These are phyloP conservation scores for Scedosporium minutisporum DNA, from an alignment of 2,329 filamentous ascomycete genomes.

Conservation along the genomic window DNA sequence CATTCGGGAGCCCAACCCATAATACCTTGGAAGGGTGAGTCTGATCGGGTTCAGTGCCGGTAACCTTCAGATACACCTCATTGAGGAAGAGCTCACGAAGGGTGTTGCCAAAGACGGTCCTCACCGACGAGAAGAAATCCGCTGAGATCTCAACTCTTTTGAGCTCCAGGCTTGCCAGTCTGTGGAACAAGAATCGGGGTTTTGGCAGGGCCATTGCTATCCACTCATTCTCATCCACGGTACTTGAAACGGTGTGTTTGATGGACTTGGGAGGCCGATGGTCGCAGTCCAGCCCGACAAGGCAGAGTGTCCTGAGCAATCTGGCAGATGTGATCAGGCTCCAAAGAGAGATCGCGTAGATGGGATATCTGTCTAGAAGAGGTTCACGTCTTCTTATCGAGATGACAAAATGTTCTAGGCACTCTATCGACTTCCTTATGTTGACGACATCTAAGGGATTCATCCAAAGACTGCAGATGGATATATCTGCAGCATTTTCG, in stretches of 20 bases:
- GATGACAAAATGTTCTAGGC: slow-evolving; percentile 35
- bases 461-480: slow-evolving; percentile 37
- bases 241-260: slow-evolving; percentile 21
- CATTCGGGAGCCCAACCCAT: slow-evolving; percentile 37
- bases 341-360: slow-evolving; percentile 39
- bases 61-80: slow-evolving; percentile 33
- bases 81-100: slow-evolving; percentile 36
- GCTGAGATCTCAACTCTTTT: slow-evolving; percentile 29
- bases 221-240: slow-evolving; percentile 22
- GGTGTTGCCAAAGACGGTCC: slow-evolving; percentile 25
- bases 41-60: slow-evolving; percentile 23
- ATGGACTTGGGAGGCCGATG: slow-evolving; percentile 25
- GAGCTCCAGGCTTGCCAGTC: slow-evolving; percentile 33
- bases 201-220: slow-evolving; percentile 26
- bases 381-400: slow-evolving; percentile 26
- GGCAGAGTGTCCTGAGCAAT: slow-evolving; percentile 34
- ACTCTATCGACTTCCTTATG: slow-evolving; percentile 30
- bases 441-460: slow-evolving; percentile 42
- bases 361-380: slow-evolving; percentile 29
- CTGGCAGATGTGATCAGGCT: slow-evolving; percentile 35
- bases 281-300: slow-evolving; percentile 35
- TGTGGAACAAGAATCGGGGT: slow-evolving; percentile 24
- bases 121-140: slow-evolving; percentile 23
- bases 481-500: slow-evolving; percentile 39
- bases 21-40: slow-evolving; percentile 24